Base-by-base conservation (phyloP, 116 monocot genomes). In the Thalassia testudinum region DNA sequence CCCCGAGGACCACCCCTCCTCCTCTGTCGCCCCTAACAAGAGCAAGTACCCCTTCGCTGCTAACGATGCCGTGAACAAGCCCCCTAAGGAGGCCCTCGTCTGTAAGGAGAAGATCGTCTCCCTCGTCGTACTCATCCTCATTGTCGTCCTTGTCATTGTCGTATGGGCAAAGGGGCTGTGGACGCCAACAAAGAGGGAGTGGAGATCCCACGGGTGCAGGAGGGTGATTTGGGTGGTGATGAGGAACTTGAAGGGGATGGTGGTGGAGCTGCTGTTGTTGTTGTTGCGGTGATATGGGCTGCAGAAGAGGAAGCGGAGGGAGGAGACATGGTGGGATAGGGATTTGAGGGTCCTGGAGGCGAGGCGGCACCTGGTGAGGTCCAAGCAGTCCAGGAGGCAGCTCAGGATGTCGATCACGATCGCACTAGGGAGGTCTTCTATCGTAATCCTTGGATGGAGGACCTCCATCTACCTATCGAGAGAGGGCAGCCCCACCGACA, bases 61-160 rank as follows among this genome's bases (percentile, higher is more conserved):
- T n/a, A n/a, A n/a, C n/a, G n/a, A n/a, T n/a, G n/a, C n/a, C n/a
- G n/a, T n/a, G n/a, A n/a, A n/a, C n/a, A n/a, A n/a, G n/a, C n/a
- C n/a, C n/a, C n/a, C n/a, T n/a, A n/a, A n/a, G n/a, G n/a, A n/a
- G n/a, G n/a, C n/a, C 63, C 10, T 22, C 52, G 44, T 52, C 63
- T 27, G 74, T 68, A 19, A 82, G 73, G 62, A 78, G 65, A 26
- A 77, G 71, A 50, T 82, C 71, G 37, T 74, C 82, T 22, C 43
- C 22, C 11, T 74, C 74, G 30, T 34, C 30, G 30, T 34, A 34
- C 21, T 70, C 71, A 10, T 10, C 30, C 6, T 3, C 30, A 3
- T 10, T 10, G 3, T 34, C 30, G 3, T 34, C 30, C 3, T 34
- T 10, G 30, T 34, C 30, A 10, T 34, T 10, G 7, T 63, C 63